Percentiles rank a stretch among this genome's conserved stretches.
phyloP scores from a whole-genome alignment of 192 early-diverging fungal species.

The Coemansia sp. region DNA sequence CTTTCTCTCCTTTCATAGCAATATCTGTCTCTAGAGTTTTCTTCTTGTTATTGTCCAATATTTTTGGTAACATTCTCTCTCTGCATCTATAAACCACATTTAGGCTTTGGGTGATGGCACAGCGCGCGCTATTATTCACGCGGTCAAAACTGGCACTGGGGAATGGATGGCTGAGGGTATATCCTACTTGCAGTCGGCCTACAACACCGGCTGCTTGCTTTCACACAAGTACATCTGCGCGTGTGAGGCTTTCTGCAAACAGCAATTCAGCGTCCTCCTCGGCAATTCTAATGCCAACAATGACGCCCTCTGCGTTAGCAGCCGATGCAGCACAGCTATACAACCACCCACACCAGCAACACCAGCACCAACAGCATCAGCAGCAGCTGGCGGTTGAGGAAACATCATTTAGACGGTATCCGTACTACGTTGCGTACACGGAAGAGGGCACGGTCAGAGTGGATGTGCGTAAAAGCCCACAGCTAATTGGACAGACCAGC shows the following conservation, averaged over 20 bases:
- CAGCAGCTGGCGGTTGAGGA: constrained; percentile 4
- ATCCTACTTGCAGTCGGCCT: not conserved
- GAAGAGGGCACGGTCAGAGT: constrained; percentile 52
- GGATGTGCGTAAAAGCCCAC: constrained; percentile 53
- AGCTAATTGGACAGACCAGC: constrained; percentile 43
- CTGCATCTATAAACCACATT: too few relatives aligned
- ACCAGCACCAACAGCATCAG: not conserved
- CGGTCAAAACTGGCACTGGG: not conserved
- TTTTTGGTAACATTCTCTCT: too few relatives aligned
- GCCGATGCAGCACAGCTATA: too few relatives aligned
- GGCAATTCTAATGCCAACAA: constrained; percentile 12
- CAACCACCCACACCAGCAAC: not conserved
- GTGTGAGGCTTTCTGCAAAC: not conserved
- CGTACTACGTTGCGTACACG: constrained; percentile 50
- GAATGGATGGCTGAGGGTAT: not conserved
- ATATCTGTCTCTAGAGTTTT: too few relatives aligned
- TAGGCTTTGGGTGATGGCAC: not conserved
- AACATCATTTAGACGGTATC: constrained; percentile 14
- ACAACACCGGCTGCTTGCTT: not conserved
- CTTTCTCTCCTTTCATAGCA: too few relatives aligned
- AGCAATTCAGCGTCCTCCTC: constrained; percentile 6
- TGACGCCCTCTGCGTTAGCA: not conserved
- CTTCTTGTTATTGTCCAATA: too few relatives aligned
- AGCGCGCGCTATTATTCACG: constrained; percentile 8
- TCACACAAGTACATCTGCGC: constrained; percentile 15